phyloP scores from a whole-genome alignment of 495 filamentous ascomycete species.

The Opeltia flavorubescens region DNA sequence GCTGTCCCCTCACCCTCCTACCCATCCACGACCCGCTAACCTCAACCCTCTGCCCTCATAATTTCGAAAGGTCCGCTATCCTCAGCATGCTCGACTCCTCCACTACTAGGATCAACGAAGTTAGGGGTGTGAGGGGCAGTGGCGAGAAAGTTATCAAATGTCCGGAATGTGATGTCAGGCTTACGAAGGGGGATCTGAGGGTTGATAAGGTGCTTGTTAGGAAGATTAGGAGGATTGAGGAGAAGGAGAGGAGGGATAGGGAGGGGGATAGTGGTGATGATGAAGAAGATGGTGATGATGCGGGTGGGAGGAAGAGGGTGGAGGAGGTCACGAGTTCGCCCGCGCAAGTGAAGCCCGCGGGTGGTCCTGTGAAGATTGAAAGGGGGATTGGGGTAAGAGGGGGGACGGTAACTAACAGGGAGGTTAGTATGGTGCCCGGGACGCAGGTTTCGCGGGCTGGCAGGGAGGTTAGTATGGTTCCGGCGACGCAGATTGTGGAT shows the following conservation, averaged over 20 bases:
- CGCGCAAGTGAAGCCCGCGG: background rate
- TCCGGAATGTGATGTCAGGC: constrained; percentile 30
- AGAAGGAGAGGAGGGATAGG: background rate
- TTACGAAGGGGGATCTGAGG: constrained; percentile 29
- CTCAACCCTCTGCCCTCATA: constrained; percentile 68
- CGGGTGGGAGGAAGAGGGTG: background rate
- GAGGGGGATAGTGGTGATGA: constrained; percentile 12
- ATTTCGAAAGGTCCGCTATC: constrained; percentile 65
- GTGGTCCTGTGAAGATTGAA: background rate
- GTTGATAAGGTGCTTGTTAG: constrained; percentile 29
- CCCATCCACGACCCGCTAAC: constrained; percentile 58
- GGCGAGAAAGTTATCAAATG: constrained; percentile 28
- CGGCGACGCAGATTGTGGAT: constrained; percentile 3
- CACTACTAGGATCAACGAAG: constrained; percentile 2
- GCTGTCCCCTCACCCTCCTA: constrained; percentile 68
- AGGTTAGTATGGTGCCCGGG: background rate
- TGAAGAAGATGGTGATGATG: constrained; percentile 24
- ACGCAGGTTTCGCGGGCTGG: background rate
- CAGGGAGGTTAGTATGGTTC: constrained; percentile 6
- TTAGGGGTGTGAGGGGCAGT: constrained; percentile 12
- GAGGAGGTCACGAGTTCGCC: constrained; percentile 13
- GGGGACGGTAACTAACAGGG: constrained; percentile 5
- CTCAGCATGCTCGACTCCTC: constrained; percentile 41
- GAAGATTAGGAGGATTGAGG: constrained; percentile 19
- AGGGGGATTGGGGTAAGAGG: constrained; percentile 7